Base-by-base conservation (phyloP, 192 early-diverging fungal species). In the Backusella psychrophila region DNA sequence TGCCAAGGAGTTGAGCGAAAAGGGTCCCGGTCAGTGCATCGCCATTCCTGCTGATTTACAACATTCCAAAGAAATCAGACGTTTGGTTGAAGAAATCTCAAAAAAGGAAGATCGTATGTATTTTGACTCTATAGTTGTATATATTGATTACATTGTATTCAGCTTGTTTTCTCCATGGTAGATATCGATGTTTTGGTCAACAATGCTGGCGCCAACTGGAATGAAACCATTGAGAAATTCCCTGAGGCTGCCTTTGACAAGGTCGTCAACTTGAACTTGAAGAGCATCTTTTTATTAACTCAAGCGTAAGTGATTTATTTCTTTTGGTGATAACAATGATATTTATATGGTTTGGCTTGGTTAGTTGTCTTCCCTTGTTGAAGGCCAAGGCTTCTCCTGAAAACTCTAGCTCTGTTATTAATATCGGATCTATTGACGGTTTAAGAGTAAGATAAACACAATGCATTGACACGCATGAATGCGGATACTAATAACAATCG, bases 171-270 rank as follows among this genome's bases (percentile, higher is more conserved):
- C 33, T 33, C 26, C 15, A 46, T 67, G 1, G 21, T 67, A 73
- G 95, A 97, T 75, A 68, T 96, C 71, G 85, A 97, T 82, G 85
- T 97, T 4, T 86, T 99, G 34, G 83, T 98, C 63, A 98, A 98
- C 86, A 98, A 98, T 81, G 87, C 90, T 3, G 93, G 93, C 6
- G 92, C 90, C 26, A 82, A 87, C 74, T 90, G 89, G 89, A 85
- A 77, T 6, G 85, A 67, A 41, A 7, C 85, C 0, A 75, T 92
- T 12, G 84, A 83, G 21, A 74, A 75, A 21, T 92, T 90, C 71
- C 90, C 92, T 0, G 90, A 91, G 56, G 56, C 80, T 1, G 89
- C 90, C 2, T 94, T 88, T 74, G 85, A 90, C 38, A 94, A 94
- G 81, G 80, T 98, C 49, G 86, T 98, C 85, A 95, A 91, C 38